Percentiles rank a stretch among this genome's conserved stretches.
phyloP scores from a whole-genome alignment of 305 asterid genomes.

The Fraxinus xanthoxyloides region DNA sequence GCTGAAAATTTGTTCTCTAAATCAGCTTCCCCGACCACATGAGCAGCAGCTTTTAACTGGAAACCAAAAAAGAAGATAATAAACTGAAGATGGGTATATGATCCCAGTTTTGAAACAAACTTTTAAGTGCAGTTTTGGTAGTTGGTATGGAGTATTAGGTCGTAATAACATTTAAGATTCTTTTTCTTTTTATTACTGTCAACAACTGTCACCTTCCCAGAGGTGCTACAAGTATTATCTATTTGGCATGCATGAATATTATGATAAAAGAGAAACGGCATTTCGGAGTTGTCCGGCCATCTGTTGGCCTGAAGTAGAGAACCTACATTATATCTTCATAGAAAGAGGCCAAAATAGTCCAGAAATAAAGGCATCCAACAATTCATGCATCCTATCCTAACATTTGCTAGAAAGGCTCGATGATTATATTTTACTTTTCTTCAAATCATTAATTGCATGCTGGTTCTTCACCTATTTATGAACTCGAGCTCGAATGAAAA shows the following conservation, averaged over 20 bases:
- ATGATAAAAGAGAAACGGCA: not conserved
- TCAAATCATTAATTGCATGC: not conserved
- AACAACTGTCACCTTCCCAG: not conserved
- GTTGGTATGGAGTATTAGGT: not conserved
- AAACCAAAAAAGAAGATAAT: not conserved
- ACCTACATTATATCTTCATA: not conserved
- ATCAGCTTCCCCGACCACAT: conserved; percentile 79
- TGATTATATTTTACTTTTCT: not conserved
- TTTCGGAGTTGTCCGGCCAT: not conserved
- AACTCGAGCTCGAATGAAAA: not conserved
- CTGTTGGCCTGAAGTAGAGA: not conserved
- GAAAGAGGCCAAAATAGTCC: not conserved
- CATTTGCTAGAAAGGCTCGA: not conserved
- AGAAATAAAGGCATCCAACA: not conserved
- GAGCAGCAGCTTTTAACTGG: conserved; percentile 85
- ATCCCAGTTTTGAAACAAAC: not conserved
- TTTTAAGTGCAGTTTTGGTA: not conserved
- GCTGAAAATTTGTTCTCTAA: conserved; percentile 75
- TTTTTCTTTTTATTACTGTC: not conserved
- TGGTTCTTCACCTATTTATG: not conserved
- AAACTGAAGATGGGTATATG: not conserved
- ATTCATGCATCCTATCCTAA: not conserved
- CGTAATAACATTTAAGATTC: not conserved
- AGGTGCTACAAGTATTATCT: not conserved
- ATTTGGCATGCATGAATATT: not conserved